Evolutionary conservation across 441 rosid genomes (phyloP).

Genomic region (Geranium incanum): DNA sequence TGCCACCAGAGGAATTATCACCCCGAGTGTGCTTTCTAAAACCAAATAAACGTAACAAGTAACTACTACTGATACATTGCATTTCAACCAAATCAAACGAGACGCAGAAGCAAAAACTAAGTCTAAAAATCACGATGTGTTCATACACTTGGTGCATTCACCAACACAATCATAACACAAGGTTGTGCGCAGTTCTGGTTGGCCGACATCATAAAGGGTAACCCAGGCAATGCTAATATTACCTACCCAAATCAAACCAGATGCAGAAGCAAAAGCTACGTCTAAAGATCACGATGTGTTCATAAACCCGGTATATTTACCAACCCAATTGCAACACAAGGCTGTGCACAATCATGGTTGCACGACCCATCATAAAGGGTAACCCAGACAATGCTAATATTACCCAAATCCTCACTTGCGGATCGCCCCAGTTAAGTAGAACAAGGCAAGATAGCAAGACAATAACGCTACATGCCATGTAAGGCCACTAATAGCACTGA

Average conservation of each 20-base stretch:
- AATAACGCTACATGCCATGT: neutral
- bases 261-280: neutral
- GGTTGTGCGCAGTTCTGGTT: neutral
- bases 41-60: slow-evolving; percentile 31
- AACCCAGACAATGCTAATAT: neutral
- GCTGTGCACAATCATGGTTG: neutral
- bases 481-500: neutral
- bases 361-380: neutral
- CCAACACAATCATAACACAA: neutral
- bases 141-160: neutral
- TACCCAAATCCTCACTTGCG: neutral
- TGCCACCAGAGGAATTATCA: slow-evolving; percentile 46
- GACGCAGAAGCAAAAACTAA: neutral
- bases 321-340: neutral
- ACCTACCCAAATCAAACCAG: slow-evolving; percentile 2
- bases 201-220: neutral
- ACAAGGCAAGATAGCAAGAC: neutral
- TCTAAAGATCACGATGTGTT: too few relatives aligned
- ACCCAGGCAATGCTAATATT: neutral
- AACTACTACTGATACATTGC: slow-evolving; percentile 20
- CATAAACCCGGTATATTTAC: neutral
- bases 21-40: slow-evolving; percentile 46
- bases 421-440: neutral
- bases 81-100: slow-evolving; percentile 5
- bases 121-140: neutral